Evolutionary conservation across 2,329 filamentous ascomycete genomes (phyloP), one percentile per base, ranked within the genome.

Genomic region (Colletotrichum higginsianum): DNA sequence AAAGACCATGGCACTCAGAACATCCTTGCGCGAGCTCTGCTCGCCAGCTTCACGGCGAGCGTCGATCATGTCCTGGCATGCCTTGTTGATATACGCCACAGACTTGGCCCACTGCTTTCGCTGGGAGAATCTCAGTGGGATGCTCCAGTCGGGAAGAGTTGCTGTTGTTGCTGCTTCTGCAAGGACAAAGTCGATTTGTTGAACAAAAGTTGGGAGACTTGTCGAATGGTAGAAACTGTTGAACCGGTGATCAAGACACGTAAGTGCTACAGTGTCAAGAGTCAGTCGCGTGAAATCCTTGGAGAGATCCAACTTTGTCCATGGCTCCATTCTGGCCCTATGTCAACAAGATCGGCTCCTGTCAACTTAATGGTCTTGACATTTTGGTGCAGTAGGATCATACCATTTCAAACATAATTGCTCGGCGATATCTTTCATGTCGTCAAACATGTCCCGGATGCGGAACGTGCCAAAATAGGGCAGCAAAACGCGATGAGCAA

Each of bases 241-340:
- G 85, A 94, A 94, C 21, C 92, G 89, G 71, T 86, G 92, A 47
- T 88, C 88, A 89, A 93, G 92, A n/a, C 89, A 84, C 91, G 92
- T 47, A 3, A 95, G 85, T 1, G 91, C 91, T 11, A 95, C 86
- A 0, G 92, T 92, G 77, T 95, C 93, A 2, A 95, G 86, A 0
- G 92, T 90, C 42, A 94, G 82, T n/a, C 92, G 87, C 2, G 92
- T 93, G 73, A 93, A 93, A 79, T 94, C 91, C 21, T 92, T 90
- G 0, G 88, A 86, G 0, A 89, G 88, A 55, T 85, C 82, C 69
- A 95, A 2, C 84, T 79, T 1, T 89, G 82, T 0, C 92, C 92
- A 30, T 60, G 74, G 18, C 16, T 47, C 44, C 44, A 47, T 47
- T 89, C 56, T 9, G 85, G 42, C 92, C 86, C 86, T 21, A 91